Base-by-base conservation (phyloP, 192 early-diverging fungal genomes). In the Backusella tuberculispora region DNA sequence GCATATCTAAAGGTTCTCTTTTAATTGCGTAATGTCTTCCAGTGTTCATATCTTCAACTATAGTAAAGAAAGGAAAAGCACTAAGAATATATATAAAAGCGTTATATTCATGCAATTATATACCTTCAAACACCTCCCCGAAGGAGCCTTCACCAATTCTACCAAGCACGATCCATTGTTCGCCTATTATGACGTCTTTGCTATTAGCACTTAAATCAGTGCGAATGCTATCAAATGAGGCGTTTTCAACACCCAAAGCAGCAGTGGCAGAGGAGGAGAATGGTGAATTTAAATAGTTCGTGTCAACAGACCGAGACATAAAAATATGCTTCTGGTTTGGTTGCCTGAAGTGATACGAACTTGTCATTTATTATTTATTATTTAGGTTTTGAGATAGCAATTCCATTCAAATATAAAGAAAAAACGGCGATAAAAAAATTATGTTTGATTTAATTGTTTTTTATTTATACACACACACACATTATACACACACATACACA, bases 61-160 rank as follows among this genome's bases (percentile, higher is more conserved):
- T 53, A 46, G 53, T 67, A 34, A 63, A 69, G 43, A 15, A 65
- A 48, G 26, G 21, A 5, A 17, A 47, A 17, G 12, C 12, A 34
- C 12, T 68, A 13, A 46, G n/a, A 24, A 45, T 34, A 4, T 21
- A 10, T 37, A 6, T 34, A 34, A 34, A 2, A 34, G 29, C 2
- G 2, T 34, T 2, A 34, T 2, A 34, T 34, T 34, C 2, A 34
- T 34, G 29, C 29, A 34, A 34, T 34, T 34, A 34, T 17, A 8
- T 83, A 88, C 87, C 87, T 82, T 80, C 75, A 76, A 86, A 88
- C 64, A 88, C 87, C 71, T 88, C 87, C 10, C 87, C 87, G 78
- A 88, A 88, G 9, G 85, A 88, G 12, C 87, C 87, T 73, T 86
- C 85, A 41, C 87, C 87, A 76, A 88, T 88, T 77, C 83, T 84